Evolutionary conservation across 805 yeast species (phyloP), one percentile per base, ranked within the genome.

Genomic region (Candida montana): DNA sequence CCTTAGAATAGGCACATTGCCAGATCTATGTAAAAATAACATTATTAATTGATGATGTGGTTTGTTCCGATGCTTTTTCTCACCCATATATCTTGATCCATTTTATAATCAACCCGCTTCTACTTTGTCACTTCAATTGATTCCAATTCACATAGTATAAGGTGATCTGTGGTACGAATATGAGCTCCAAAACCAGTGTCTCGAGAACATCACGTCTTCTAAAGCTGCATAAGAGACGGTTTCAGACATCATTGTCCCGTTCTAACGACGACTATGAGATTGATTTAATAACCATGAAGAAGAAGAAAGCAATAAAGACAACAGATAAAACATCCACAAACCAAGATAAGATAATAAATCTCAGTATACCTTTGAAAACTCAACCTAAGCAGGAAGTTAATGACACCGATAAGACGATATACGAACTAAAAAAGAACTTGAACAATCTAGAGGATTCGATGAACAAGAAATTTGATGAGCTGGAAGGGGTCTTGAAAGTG

Each of bases 241-340:
- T 39, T 19, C 38, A 40, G 29, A 39, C 38, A 4, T 4, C 34
- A 7, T n/a, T 24, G 12, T 23, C 18, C 4, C 10, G 16, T 9
- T 23, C 40, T 13, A 39, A 41, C 12, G 47, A 39, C 9, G 44
- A 46, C 11, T 45, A 40, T 18, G 48, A 49, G 26, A 39, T 49
- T 13, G 49, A 47, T 16, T 31, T 51, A 28, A 45, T 48, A 32
- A 39, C 48, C 15, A 29, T 44, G n/a, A 48, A 30, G 30, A 44
- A 27, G 15, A 37, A 31, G 15, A 37, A 31, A 11, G 47, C 47
- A 19, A 45, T 39, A 33, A 20, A 41, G 26, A 37, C 31, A 31
- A 21, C 23, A 18, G 32, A 15, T 19, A 20, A 24, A 5, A 24
- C 21, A 23, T n/a, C 35, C 20, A 9, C 23, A 17, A 5, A 23